Evolutionary conservation across 2,329 filamentous ascomycete species (phyloP), one percentile per base, ranked within the genome.

Genomic region (Colletotrichum falcatum): DNA sequence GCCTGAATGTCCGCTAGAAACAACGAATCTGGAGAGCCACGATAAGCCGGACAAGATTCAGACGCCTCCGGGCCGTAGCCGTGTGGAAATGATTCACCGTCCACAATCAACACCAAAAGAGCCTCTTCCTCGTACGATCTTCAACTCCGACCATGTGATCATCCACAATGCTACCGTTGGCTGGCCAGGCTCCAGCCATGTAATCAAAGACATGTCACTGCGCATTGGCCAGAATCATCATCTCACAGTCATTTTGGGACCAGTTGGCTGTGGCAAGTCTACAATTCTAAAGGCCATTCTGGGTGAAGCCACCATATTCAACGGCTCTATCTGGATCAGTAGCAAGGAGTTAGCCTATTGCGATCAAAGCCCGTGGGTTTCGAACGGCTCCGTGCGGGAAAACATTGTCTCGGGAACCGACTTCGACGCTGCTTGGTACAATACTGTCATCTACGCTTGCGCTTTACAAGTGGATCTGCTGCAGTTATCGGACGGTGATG

Each of bases 201-300:
- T 62, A 54, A 54, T 62, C 35, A 62, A 54, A 62, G 48, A 62
- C 60, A 30, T 62, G 48, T 62, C 60, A 62, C 60, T 62, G 48
- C 48, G 60, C 48, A 62, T 62, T 54, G 23, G 60, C 60, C 61
- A 55, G 37, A 37, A 63, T 55, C 51, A 62, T 62, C 37, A 44
- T 60, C 55, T 77, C 39, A 75, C 73, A 11, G 74, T 78, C 6
- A 33, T 81, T 5, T 71, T 83, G 1, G 83, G 83, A 0, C 79
- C 77, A 1, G 82, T 84, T 1, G 83, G 83, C 2, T 81, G 80
- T n/a, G 83, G 84, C 37, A 86, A 86, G 60, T 80, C 81, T 0
- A 79, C 78, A 0, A 70, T 84, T 0, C 68, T 84, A 16, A 78
- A 81, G 46, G 78, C 79, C 1, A 73, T 85, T 0, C 72, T 83